Conservation (phyloP, 2,329 filamentous ascomycete genomes). For the Penicillium sp. region DNA sequence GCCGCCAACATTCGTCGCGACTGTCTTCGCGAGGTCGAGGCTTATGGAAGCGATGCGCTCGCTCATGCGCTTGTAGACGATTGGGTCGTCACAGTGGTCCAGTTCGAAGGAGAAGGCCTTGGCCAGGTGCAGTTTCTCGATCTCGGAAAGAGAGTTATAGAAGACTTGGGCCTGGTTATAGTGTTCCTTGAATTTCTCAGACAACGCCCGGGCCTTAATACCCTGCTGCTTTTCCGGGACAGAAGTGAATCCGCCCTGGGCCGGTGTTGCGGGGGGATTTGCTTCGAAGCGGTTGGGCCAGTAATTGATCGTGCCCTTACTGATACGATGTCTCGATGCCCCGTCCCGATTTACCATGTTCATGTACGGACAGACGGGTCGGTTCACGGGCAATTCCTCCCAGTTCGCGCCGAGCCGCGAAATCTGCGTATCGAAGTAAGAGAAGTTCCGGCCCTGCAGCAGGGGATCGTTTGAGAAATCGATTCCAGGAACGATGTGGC, state of each 20-base stretch:
- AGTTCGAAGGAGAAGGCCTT: slow-evolving; percentile 46
- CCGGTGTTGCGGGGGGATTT: slow-evolving; percentile 63
- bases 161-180: slow-evolving; percentile 44
- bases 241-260: slow-evolving; percentile 71
- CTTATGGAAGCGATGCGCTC: slow-evolving; percentile 73
- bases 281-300: slow-evolving; percentile 74
- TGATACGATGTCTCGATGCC: slow-evolving; percentile 72
- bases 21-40: slow-evolving; percentile 67
- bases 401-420: slow-evolving; percentile 74
- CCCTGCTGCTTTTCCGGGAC: slow-evolving; percentile 68
- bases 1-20: slow-evolving; percentile 74
- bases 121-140: slow-evolving; percentile 40
- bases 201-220: slow-evolving; percentile 65
- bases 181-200: slow-evolving; percentile 50
- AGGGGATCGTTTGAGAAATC: slow-evolving; percentile 78
- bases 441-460: slow-evolving; percentile 72
- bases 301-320: slow-evolving; percentile 75
- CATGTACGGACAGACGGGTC: slow-evolving; percentile 74
- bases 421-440: slow-evolving; percentile 60
- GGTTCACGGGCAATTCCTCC: slow-evolving; percentile 77
- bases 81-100: slow-evolving; percentile 69
- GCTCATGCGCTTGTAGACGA: slow-evolving; percentile 76
- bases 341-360: slow-evolving; percentile 79
- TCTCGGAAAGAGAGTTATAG: slow-evolving; percentile 41
- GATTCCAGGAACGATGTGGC: slow-evolving; percentile 77